These are phyloP conservation scores for Fonsecaea multimorphosa DNA, from an alignment of 2,329 filamentous ascomycete species.

Conservation along the genomic window DNA sequence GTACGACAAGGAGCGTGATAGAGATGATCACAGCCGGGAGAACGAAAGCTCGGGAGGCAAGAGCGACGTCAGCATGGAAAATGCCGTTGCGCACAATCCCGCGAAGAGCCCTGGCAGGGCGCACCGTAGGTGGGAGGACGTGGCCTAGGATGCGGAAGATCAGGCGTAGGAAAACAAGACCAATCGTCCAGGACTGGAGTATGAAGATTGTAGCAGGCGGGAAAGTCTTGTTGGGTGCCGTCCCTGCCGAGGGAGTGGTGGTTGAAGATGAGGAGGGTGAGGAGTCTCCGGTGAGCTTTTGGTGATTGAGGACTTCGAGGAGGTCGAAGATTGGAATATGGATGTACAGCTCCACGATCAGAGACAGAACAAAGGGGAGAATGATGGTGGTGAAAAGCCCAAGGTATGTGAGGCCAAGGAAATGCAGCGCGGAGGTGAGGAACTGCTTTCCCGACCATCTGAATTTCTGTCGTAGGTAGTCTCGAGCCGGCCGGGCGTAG, in stretches of 20 bases:
- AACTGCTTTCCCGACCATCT: conserved; percentile 32
- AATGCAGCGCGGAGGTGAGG: conserved; percentile 40
- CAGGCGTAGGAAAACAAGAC: conserved; percentile 84
- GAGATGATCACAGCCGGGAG: conserved; percentile 73
- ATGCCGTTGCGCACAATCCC: conserved; percentile 77
- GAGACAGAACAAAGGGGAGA: conserved; percentile 78
- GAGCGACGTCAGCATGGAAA: conserved; percentile 74
- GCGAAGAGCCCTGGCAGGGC: conserved; percentile 74
- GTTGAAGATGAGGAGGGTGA: not conserved
- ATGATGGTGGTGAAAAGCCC: conserved; percentile 76
- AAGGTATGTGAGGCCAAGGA: conserved; percentile 71
- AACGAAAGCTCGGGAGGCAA: conserved; percentile 87
- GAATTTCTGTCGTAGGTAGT: conserved; percentile 24
- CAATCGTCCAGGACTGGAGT: conserved; percentile 92
- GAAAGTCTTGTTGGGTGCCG: not conserved
- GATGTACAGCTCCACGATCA: conserved; percentile 85
- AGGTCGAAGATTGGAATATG: conserved; percentile 86
- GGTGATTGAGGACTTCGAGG: conserved; percentile 48
- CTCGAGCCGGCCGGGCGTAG: conserved; percentile 47
- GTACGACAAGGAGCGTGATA: conserved; percentile 66
- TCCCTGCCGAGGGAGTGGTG: not conserved
- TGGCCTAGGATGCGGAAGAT: conserved; percentile 68
- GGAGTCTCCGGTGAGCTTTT: conserved; percentile 8
- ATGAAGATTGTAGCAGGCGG: conserved; percentile 72
- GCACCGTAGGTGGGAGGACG: conserved; percentile 52